Base-by-base conservation (phyloP, 345 rosid species). In the Bruguiera gymnorhiza region DNA sequence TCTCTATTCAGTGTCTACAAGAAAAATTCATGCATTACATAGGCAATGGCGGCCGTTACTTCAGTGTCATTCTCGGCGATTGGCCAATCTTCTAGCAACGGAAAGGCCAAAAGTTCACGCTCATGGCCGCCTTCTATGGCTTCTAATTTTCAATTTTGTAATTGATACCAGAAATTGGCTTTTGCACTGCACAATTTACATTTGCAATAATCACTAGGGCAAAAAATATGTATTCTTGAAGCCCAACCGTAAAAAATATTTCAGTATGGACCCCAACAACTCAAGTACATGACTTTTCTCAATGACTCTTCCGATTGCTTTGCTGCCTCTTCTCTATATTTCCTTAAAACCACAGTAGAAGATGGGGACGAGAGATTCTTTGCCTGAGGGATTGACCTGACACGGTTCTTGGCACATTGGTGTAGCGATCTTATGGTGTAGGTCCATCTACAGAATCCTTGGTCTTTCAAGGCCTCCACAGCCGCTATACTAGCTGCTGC, bases 381-480 rank as follows among this genome's bases (percentile, higher is more conserved):
- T 30, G 73, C 72, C 24, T 43, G 67, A 62, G 23, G 61, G 19
- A 51, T 34, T 7, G 72, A 70, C 26, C 75, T 48, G 18, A 78
- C 57, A 70, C 67, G 67, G 48, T 62, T 70, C 56, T 64, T 76
- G 16, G 71, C 73, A 27, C 71, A 70, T 5, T 75, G 76, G n/a
- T 75, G 65, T 8, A 71, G 46, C 4, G 76, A 67, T 59, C 76
- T 70, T 5, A 74, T 4, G 6, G 73, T 51, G 21, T 54, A 56
- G 66, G 81, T 84, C 85, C 87, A 79, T 48, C 87, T 71, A 60
- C 80, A 78, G 69, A 84, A 70, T 0, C 85, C 85, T 65, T 81
- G 85, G 24, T 84, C 82, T 65, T 84, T 81, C 46, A 81, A 29
- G 7, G 83, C 83, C 69, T 79, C 85, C 4, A 81, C 81, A 10